Percentiles rank a stretch among this genome's conserved stretches.
These are phyloP conservation scores for Beta corolliflora DNA, from an alignment of 179 eudicot genomes.

Conservation along the genomic window DNA sequence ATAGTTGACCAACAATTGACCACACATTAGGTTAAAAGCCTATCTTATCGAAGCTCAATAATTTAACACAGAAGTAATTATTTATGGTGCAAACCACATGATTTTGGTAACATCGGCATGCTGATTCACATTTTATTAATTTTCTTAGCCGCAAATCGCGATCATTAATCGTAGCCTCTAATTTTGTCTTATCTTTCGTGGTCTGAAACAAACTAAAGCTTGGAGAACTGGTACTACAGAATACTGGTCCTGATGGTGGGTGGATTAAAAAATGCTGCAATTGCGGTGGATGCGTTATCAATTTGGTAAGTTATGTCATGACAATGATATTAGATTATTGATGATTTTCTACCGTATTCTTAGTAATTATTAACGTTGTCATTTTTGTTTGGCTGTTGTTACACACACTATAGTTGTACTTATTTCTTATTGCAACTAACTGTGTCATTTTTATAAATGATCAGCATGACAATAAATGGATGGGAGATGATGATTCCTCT, in stretches of 20 bases:
- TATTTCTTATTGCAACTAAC: neutral
- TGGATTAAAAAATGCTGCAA: conserved; percentile 41
- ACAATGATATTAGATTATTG: neutral
- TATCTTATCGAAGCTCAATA: too few relatives aligned
- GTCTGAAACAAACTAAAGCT: conserved; percentile 26
- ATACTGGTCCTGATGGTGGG: conserved; percentile 63
- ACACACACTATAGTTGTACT: neutral
- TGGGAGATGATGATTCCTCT: conserved; percentile 83
- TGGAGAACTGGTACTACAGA: conserved; percentile 73
- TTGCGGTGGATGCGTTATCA: conserved; percentile 62
- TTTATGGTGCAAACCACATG: too few relatives aligned
- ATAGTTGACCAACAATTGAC: too few relatives aligned
- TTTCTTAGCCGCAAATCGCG: too few relatives aligned
- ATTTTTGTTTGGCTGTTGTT: neutral
- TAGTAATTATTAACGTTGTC: neutral
- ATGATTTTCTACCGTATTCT: neutral
- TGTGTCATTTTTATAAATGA: neutral
- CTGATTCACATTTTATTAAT: too few relatives aligned
- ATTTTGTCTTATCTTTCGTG: neutral
- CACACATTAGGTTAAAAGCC: too few relatives aligned
- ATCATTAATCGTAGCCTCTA: neutral
- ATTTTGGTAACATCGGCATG: too few relatives aligned
- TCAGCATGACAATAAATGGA: conserved; percentile 69
- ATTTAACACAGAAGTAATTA: too few relatives aligned
- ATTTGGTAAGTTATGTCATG: conserved; percentile 39